phyloP scores from a whole-genome alignment of 1,284 basidiomycete species.

The Marasmius fiardii region DNA sequence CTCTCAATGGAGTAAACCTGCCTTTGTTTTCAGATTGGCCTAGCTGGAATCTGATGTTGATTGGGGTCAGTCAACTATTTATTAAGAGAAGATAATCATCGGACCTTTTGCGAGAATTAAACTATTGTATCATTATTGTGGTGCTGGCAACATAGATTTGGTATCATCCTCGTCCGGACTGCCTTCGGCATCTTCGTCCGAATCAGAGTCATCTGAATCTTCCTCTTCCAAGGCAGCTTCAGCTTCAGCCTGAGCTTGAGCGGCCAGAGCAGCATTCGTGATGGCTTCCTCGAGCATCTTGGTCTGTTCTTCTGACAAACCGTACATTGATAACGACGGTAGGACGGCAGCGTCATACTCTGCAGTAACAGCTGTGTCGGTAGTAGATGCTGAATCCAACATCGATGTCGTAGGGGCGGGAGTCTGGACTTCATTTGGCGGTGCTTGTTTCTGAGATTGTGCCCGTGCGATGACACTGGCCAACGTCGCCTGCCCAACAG shows the following conservation, averaged over 20 bases:
- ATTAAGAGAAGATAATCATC: neutral
- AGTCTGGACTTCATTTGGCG: constrained; percentile 6
- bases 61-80: neutral
- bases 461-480: constrained; percentile 66
- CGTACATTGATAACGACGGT: constrained; percentile 54
- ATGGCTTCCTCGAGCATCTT: constrained; percentile 65
- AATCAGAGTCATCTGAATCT: constrained; percentile 39
- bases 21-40: too few relatives aligned
- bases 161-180: constrained; percentile 33
- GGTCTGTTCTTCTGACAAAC: constrained; percentile 67
- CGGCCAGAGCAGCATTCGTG: constrained; percentile 63
- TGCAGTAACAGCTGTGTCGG: constrained; percentile 13
- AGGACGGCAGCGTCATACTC: constrained; percentile 16
- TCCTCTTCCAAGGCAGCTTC: constrained; percentile 68
- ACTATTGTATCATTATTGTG: constrained; percentile 1
- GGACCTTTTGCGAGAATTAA: neutral
- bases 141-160: constrained; percentile 1
- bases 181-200: constrained; percentile 32
- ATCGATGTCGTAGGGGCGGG: neutral
- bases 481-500: constrained; percentile 55
- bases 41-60: neutral
- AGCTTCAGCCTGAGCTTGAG: constrained; percentile 71
- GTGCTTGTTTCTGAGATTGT: constrained; percentile 31
- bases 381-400: constrained; percentile 8
- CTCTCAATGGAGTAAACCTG: too few relatives aligned